Percentiles rank a stretch among this genome's conserved stretches.
phyloP scores from a whole-genome alignment of 768 basidiomycete genomes.

The Piloderma croceum region DNA sequence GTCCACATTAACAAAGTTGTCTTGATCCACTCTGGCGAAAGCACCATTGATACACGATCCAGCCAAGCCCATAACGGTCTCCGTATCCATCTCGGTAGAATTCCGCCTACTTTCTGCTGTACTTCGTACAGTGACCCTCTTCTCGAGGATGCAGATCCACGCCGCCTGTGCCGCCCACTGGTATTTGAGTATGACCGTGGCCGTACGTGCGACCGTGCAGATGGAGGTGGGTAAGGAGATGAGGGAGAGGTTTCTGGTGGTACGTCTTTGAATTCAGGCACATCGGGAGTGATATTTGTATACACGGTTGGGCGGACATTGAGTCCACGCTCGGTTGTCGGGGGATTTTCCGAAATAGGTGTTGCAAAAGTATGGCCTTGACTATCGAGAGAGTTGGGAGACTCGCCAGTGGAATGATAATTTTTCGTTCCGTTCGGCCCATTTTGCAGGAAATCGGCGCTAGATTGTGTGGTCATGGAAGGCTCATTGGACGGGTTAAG shows the following conservation, averaged over 20 bases:
- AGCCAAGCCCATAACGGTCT: slow-evolving; percentile 64
- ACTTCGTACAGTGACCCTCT: slow-evolving; percentile 39
- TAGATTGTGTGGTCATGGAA: no score
- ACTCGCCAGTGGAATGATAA: slow-evolving; percentile 25
- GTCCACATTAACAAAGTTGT: slow-evolving; percentile 79
- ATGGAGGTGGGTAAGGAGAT: background rate
- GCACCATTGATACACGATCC: slow-evolving; percentile 61
- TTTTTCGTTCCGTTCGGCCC: slow-evolving; percentile 17
- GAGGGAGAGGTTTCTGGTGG: background rate
- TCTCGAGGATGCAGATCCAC: slow-evolving; percentile 8
- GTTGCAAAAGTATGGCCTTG: no score
- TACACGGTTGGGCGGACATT: background rate
- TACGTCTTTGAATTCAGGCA: slow-evolving; percentile 15
- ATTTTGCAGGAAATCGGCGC: slow-evolving; percentile 6
- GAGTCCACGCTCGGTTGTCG: background rate
- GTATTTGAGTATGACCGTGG: slow-evolving; percentile 5
- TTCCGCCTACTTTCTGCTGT: slow-evolving; percentile 36
- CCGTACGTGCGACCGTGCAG: background rate
- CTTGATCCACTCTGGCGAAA: slow-evolving; percentile 68
- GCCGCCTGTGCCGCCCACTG: background rate
- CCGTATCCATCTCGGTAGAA: slow-evolving; percentile 49
- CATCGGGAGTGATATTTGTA: background rate
- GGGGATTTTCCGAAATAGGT: background rate
- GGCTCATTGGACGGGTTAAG: background rate
- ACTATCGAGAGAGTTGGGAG: slow-evolving; percentile 24